Base-by-base conservation (phyloP, 768 basidiomycete species). In the Leucosporidium scottii region DNA sequence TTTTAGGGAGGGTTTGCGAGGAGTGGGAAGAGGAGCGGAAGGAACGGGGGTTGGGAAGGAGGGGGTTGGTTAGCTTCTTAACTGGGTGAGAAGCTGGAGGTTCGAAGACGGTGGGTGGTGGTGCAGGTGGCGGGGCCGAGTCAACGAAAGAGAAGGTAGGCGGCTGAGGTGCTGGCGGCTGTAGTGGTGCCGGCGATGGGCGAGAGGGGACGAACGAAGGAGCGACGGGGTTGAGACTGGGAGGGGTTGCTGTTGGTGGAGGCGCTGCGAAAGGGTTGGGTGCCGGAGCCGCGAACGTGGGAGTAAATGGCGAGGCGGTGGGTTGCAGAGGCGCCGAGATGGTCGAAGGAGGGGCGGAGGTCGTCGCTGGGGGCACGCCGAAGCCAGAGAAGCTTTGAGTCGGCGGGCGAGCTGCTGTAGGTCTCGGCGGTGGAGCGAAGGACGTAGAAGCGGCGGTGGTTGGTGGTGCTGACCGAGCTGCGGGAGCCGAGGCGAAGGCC, bases 301-400 rank as follows among this genome's bases (percentile, higher is more conserved):
- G 50, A 51, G 21, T 51, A 4, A 69, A 62, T n/a, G 56, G 34
- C 44, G 77, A 69, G 30, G 79, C 78, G 54, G 68, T 69, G 6
- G 72, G 58, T 27, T 77, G 77, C 67, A 79, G 78, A 47, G 74
- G 76, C 58, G 71, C 80, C 68, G 70, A 44, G 78, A 60, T 71
- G 72, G 55, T n/a, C 1, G 51, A 54, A 12, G 54, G 21, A 17
- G 48, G 50, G 25, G 23, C 50, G 39, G 39, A 34, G 20, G 61
- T 1, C 15, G 50, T 44, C 13, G 61, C 17, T 13, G 36, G 62
- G 2, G 50, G 50, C 4, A 13, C 50, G 50, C 15, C 10, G 17
- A 51, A 51, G 21, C 50, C 50, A 17, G n/a, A 17, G 34, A 44
- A 51, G 50, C 50, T 36, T 62, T 25, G 53, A 23, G 9, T 2